Base-by-base conservation (phyloP, 768 basidiomycete species). In the Panaeolus cyanescens region DNA sequence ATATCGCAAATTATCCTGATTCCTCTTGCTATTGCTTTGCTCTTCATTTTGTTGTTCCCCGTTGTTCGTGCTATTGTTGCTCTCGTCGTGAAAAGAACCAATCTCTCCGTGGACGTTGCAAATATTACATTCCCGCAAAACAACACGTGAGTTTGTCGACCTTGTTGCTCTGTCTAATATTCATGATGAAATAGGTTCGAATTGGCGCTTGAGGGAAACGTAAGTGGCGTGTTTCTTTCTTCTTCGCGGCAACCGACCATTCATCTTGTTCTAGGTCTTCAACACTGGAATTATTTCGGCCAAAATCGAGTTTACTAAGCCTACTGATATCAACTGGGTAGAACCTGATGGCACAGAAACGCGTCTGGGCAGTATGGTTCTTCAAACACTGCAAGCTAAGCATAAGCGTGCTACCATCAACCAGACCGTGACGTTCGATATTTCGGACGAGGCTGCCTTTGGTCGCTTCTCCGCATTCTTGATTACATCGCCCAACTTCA, bases 41-140 rank as follows among this genome's bases (percentile, higher is more conserved):
- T 91, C 19, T 91, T 91, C 72, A 83, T 91, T 62, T 53, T 90
- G 10, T 71, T 91, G 22, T 91, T 84, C 70, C 89, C 89, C 5
- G 86, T 91, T 59, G 77, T 91, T 59, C 80, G 74, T 55, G 88
- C 88, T 45, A 87, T 90, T 64, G 80, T 83, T 19, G 88, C 89
- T 64, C 79, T 85, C 39, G 83, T 91, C 37, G 80, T 91, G 15
- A 84, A 89, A 59, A 77, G 78, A 34, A 74, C 83, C 32, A 78
- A 77, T 20, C 75, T 91, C 32, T 77, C 85, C 59, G 76, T 91
- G 42, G 75, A 85, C 28, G 69, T 68, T 28, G 87, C 83, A 7
- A 71, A 73, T 15, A 88, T 90, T 59, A 75, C 75, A 0, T 74
- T 73, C 17, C 84, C 89, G 5, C 68, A 76, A n/a, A 90, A 90